Conservation (phyloP, 2,329 filamentous ascomycete genomes). For the Pseudogymnoascus sp. region DNA sequence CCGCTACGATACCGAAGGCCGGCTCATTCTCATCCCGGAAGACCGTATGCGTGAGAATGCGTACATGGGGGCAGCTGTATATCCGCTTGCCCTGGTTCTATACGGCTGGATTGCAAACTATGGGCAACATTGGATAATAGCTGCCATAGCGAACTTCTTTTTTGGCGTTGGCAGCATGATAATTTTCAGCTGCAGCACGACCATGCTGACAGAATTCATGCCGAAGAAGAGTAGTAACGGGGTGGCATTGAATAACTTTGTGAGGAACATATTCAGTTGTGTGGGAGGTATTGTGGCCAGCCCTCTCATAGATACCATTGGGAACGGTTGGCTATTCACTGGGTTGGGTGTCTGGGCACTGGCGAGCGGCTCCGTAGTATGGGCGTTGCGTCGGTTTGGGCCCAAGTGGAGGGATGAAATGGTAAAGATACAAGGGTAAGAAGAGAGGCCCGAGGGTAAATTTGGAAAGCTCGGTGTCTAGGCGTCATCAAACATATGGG, state of each 20-base stretch:
- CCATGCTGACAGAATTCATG: slow-evolving; percentile 82
- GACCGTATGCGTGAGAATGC: slow-evolving; percentile 78
- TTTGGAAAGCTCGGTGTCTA: background rate
- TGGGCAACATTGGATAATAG: slow-evolving; percentile 54
- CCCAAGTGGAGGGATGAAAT: slow-evolving; percentile 55
- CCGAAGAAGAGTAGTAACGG: slow-evolving; percentile 61
- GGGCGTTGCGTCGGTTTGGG: slow-evolving; percentile 51
- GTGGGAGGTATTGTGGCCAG: slow-evolving; percentile 61
- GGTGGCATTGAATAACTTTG: slow-evolving; percentile 74
- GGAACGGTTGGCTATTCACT: slow-evolving; percentile 70
- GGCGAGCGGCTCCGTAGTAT: slow-evolving; percentile 50
- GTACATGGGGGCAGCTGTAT: slow-evolving; percentile 63
- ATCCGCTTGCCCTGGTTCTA: slow-evolving; percentile 61
- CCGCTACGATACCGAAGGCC: slow-evolving; percentile 58
- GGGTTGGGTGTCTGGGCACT: slow-evolving; percentile 41
- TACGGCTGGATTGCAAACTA: slow-evolving; percentile 68
- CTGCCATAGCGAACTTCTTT: slow-evolving; percentile 58
- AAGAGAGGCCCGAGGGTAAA: slow-evolving; percentile 10
- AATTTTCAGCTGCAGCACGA: slow-evolving; percentile 42
- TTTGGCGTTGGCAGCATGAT: slow-evolving; percentile 75
- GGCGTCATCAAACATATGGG: background rate
- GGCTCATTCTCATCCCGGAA: slow-evolving; percentile 62
- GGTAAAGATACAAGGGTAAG: slow-evolving; percentile 33
- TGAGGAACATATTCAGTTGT: slow-evolving; percentile 69
- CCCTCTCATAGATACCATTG: slow-evolving; percentile 62